Percentiles rank a stretch among this genome's conserved stretches.
phyloP scores from a whole-genome alignment of 2,329 filamentous ascomycete species.

The Dothistroma septosporum region DNA sequence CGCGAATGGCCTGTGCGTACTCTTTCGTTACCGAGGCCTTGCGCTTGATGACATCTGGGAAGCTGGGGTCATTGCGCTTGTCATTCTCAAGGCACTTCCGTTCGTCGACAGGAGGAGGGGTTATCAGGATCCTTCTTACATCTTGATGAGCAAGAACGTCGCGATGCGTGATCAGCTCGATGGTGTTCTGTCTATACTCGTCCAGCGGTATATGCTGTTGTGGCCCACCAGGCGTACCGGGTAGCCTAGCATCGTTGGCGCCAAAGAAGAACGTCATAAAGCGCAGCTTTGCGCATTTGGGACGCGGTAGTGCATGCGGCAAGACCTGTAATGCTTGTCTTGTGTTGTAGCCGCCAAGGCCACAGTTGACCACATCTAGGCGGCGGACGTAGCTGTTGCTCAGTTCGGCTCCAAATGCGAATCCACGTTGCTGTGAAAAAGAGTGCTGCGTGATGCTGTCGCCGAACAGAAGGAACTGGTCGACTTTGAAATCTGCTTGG shows the following conservation, averaged over 20 bases:
- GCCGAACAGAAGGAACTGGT: constrained; percentile 69
- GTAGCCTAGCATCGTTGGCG: constrained; percentile 80
- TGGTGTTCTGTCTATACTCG: constrained; percentile 69
- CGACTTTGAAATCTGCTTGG: constrained; percentile 39
- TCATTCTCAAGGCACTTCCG: constrained; percentile 17
- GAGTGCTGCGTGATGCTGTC: constrained; percentile 80
- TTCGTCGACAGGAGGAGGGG: constrained; percentile 56
- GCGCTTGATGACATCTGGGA: constrained; percentile 35
- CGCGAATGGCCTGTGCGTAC: constrained; percentile 63
- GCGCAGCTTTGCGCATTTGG: constrained; percentile 57
- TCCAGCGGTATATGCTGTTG: constrained; percentile 76
- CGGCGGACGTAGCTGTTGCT: constrained; percentile 68
- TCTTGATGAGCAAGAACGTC: constrained; percentile 65
- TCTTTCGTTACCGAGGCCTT: constrained; percentile 59
- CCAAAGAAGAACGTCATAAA: constrained; percentile 68
- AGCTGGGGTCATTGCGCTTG: constrained; percentile 14
- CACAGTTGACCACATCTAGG: constrained; percentile 83
- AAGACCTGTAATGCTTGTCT: constrained; percentile 67
- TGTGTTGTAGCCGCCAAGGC: constrained; percentile 81
- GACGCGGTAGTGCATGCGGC: constrained; percentile 66
- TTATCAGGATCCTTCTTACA: constrained; percentile 66
- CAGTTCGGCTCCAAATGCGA: constrained; percentile 69
- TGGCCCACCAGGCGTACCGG: constrained; percentile 51
- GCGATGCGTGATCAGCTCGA: constrained; percentile 67
- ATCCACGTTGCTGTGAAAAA: constrained; percentile 57